Conservation (phyloP, 2,329 filamentous ascomycete species). For the Dothideomycetidae sp. region DNA sequence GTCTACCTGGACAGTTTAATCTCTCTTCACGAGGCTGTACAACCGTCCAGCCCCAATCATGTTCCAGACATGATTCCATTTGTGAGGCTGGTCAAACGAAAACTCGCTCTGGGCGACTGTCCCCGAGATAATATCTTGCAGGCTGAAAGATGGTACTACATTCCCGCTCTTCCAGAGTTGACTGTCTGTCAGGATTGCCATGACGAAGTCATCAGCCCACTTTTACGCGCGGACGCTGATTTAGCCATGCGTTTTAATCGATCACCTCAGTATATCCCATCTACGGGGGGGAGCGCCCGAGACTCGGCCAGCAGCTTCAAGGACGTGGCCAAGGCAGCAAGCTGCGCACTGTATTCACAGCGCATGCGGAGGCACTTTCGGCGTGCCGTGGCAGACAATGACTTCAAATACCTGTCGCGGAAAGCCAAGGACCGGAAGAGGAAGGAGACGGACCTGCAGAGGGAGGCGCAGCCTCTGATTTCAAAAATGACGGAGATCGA, state of each 20-base stretch:
- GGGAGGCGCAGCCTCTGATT: slow-evolving; percentile 7
- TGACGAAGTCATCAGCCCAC: slow-evolving; percentile 61
- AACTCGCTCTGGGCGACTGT: slow-evolving; percentile 49
- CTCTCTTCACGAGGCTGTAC: slow-evolving; percentile 30
- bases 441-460: slow-evolving; percentile 44
- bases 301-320: slow-evolving; percentile 22
- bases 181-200: slow-evolving; percentile 83
- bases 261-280: slow-evolving; percentile 41
- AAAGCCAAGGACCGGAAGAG: slow-evolving; percentile 43
- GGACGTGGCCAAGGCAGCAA: slow-evolving; percentile 15
- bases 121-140: slow-evolving; percentile 45
- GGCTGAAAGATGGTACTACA: slow-evolving; percentile 61
- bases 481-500: slow-evolving; percentile 33
- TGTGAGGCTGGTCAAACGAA: slow-evolving; percentile 46
- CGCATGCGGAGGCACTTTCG: slow-evolving; percentile 64
- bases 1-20: slow-evolving; percentile 44
- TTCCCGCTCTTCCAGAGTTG: slow-evolving; percentile 57
- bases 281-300: slow-evolving; percentile 30
- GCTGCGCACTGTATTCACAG: slow-evolving; percentile 67
- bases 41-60: slow-evolving; percentile 18
- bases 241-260: slow-evolving; percentile 53
- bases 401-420: slow-evolving; percentile 51
- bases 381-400: slow-evolving; percentile 50
- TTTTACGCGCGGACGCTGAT: slow-evolving; percentile 38
- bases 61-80: slow-evolving; percentile 45